Evolutionary conservation across 1,139 yeast genomes (phyloP), one percentile per base, ranked within the genome.

Genomic region (Geotrichum candidum): DNA sequence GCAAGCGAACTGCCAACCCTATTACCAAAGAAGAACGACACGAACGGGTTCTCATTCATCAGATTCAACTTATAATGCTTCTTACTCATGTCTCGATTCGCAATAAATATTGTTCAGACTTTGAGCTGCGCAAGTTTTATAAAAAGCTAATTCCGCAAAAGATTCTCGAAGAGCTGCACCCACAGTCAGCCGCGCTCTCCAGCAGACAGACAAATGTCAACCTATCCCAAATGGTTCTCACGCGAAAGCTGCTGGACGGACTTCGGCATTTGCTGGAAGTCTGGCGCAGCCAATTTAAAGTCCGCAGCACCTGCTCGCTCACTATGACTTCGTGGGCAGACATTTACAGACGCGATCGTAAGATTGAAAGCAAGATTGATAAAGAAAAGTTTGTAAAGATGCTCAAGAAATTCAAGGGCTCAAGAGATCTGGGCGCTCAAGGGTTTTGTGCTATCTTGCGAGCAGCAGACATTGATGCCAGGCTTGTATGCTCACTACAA

Each of bases 371-470:
- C 27, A 62, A 67, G 41, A 59, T 68, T 59, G 62, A 63, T n/a
- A 60, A 59, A 31, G 64, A 59, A 1, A 66, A 67, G 56, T 73
- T 72, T 58, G 55, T 67, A 23, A 63, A 64, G 5, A 57, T 64
- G 18, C 61, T 74, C 15, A 61, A 65, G 29, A 51, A 61, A 29
- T 66, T 68, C 31, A 60, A 50, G 31, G 99, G 99, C 0, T 84
- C 90, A 1, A 75, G 90, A 51, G 98, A 94, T 69, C 64, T 90
- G 6, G 89, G 88, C 0, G 91, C 95, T 0, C 97, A 90, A 69
- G 97, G 96, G 0, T 91, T 90, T 75, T 91, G 90, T 10, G 84
- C 90, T 0, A 70, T 92, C 1, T 73, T 91, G 56, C 76, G 98
- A 64, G 80, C 92, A 0, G 75, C 88, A 15, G 90, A 89, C 0